Percentiles rank a stretch among this genome's conserved stretches.
These are phyloP conservation scores for Selaginella moellendorffii DNA, from an alignment of 75 land plant species.

Conservation along the genomic window DNA sequence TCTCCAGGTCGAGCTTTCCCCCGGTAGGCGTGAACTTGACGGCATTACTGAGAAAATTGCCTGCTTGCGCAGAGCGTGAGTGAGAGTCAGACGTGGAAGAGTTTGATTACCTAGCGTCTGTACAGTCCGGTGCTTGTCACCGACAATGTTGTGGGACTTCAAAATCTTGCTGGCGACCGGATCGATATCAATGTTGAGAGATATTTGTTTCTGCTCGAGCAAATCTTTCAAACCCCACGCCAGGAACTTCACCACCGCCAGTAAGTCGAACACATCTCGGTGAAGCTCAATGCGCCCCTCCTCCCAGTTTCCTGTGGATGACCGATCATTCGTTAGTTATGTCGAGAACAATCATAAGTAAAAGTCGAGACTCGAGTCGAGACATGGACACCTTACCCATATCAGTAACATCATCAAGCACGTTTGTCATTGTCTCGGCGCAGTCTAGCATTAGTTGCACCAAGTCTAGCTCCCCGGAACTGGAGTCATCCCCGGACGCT, in stretches of 20 bases:
- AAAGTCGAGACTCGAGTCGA: neutral
- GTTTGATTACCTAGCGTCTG: conserved; percentile 28
- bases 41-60: conserved; percentile 35
- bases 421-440: conserved; percentile 37
- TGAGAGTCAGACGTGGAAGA: no score
- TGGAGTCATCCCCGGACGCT: conserved; percentile 9
- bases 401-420: conserved; percentile 40
- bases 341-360: neutral
- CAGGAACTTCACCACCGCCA: conserved; percentile 26
- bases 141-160: conserved; percentile 17
- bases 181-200: conserved; percentile 26
- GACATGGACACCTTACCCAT: conserved; percentile 19
- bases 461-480: conserved; percentile 21
- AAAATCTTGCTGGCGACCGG: conserved; percentile 19
- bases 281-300: conserved; percentile 28
- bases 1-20: conserved; percentile 24
- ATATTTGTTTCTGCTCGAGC: conserved; percentile 21
- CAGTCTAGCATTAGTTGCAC: conserved; percentile 38
- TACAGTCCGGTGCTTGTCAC: conserved; percentile 34
- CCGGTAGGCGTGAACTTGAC: conserved; percentile 33
- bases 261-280: conserved; percentile 26
- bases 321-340: neutral
- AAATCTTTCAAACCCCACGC: conserved; percentile 35
- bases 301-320: conserved; percentile 29
- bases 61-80: conserved; percentile 6